Conservation (phyloP, 768 basidiomycete genomes). For the Arthromyces matolae region DNA sequence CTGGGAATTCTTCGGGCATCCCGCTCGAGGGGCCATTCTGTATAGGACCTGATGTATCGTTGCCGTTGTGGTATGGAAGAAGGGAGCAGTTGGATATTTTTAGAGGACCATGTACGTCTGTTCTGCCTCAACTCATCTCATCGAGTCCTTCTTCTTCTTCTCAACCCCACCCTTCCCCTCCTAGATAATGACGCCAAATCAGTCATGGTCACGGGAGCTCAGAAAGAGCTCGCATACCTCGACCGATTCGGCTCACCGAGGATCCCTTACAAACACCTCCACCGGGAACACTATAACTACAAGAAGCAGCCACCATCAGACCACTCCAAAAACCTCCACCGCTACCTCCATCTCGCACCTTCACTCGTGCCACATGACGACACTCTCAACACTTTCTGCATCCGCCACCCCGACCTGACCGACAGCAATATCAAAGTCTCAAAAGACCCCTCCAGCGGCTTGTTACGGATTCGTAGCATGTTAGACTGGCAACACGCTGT, state of each 20-base stretch:
- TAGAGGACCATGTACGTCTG: constrained; percentile 24
- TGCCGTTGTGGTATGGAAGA: constrained; percentile 24
- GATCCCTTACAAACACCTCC: constrained; percentile 19
- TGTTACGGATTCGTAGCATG: constrained; percentile 18
- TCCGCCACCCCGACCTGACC: constrained; percentile 29
- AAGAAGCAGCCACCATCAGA: constrained; percentile 27
- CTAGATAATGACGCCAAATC: constrained; percentile 25
- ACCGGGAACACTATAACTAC: constrained; percentile 25
- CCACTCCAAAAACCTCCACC: constrained; percentile 27
- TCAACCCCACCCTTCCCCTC: no score
- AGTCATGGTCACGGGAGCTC: constrained; percentile 22
- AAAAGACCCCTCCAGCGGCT: constrained; percentile 7
- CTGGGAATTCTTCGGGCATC: constrained; percentile 21
- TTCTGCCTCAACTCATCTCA: constrained; percentile 9
- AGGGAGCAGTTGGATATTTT: constrained; percentile 17
- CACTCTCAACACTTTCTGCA: constrained; percentile 24
- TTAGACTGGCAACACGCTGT: constrained; percentile 32
- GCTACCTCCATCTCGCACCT: constrained; percentile 25
- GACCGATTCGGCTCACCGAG: constrained; percentile 25
- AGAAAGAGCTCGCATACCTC: constrained; percentile 29
- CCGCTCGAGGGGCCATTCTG: constrained; percentile 21
- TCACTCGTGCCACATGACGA: constrained; percentile 26
- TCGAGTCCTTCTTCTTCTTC: constrained; percentile 12
- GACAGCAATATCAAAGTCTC: constrained; percentile 25
- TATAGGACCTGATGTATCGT: constrained; percentile 26